phyloP scores from a whole-genome alignment of 345 rosid genomes.

The Turritis glabra region DNA sequence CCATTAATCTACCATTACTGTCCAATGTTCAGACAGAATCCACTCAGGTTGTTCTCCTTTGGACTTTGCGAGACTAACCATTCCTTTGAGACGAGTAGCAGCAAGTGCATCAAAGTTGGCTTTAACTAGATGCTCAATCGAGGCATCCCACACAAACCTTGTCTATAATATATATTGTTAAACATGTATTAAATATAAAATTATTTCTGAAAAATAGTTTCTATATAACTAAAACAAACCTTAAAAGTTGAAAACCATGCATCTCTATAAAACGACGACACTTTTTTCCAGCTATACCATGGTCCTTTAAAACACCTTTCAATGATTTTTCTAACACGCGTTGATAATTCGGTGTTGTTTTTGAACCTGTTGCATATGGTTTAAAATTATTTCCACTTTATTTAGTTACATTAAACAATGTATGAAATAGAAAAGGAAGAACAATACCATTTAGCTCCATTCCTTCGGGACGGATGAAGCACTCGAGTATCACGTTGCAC shows the following conservation, averaged over 20 bases:
- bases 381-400: background rate
- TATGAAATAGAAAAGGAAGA: background rate
- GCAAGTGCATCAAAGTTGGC: conserved; percentile 8
- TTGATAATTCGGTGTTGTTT: background rate
- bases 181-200: background rate
- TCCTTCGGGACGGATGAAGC: background rate
- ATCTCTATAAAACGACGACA: background rate
- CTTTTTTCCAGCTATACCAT: background rate
- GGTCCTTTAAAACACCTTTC: background rate
- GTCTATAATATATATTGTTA: background rate
- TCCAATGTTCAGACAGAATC: background rate
- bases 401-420: background rate
- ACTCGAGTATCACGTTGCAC: background rate
- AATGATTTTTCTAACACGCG: background rate
- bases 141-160: conserved; percentile 9
- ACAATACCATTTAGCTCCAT: conserved; percentile 19
- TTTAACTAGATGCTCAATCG: background rate
- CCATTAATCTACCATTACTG: background rate
- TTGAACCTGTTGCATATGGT: background rate
- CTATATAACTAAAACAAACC: background rate
- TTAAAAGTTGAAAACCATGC: conserved; percentile 8
- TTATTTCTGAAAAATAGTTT: background rate
- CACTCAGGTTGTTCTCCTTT: background rate
- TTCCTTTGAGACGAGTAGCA: background rate
- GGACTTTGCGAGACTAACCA: conserved; percentile 5